phyloP scores from a whole-genome alignment of 768 basidiomycete species.

The Galerina sulciceps region DNA sequence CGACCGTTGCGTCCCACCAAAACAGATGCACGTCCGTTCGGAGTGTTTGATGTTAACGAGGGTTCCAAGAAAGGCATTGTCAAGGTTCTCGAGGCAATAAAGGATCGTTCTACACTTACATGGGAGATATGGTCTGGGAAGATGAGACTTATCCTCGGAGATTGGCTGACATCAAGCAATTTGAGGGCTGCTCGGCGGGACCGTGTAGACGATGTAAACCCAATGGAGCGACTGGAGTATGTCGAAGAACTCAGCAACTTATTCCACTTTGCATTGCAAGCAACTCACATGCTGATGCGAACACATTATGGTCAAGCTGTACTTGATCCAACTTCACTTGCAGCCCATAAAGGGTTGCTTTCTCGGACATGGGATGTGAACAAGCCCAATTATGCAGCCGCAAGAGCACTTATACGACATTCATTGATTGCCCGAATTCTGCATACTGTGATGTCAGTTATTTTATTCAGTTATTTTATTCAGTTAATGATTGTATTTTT shows the following conservation, averaged over 20 bases:
- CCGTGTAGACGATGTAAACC: slow-evolving; percentile 24
- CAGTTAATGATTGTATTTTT: not conserved
- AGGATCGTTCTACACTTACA: too few species aligned
- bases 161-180: slow-evolving; percentile 33
- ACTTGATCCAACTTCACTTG: slow-evolving; percentile 24
- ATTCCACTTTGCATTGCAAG: slow-evolving; percentile 30
- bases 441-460: not conserved
- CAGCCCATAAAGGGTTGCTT: not conserved
- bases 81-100: too few species aligned
- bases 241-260: slow-evolving; percentile 24
- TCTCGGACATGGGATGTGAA: not conserved
- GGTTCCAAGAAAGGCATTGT: slow-evolving; percentile 32
- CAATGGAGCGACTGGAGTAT: slow-evolving; percentile 27
- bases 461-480: too few species aligned
- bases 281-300: slow-evolving; percentile 24
- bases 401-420: not conserved
- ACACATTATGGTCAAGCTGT: slow-evolving; percentile 26
- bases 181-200: slow-evolving; percentile 24
- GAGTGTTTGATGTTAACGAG: slow-evolving; percentile 33
- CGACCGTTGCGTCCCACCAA: slow-evolving; percentile 26
- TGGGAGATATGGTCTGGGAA: slow-evolving; percentile 23
- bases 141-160: slow-evolving; percentile 27
- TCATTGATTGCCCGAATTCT: not conserved
- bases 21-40: slow-evolving; percentile 28
- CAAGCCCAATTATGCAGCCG: not conserved